phyloP scores from a whole-genome alignment of 805 yeast genomes.

The Monosporozyma unispora region DNA sequence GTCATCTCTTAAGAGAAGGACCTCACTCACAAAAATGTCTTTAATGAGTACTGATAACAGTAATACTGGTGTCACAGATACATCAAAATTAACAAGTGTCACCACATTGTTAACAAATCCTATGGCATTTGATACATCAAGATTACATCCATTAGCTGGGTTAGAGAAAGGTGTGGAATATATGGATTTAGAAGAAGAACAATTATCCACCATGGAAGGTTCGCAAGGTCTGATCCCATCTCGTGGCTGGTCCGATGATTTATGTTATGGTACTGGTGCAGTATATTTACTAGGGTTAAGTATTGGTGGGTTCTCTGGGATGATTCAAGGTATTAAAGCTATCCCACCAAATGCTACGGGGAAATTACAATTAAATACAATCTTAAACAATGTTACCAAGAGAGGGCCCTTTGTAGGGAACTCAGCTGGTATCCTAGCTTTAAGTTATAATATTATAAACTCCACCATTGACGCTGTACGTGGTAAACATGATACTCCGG shows the following conservation, averaged over 20 bases:
- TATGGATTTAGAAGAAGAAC: slow-evolving; percentile 80
- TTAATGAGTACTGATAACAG: background rate
- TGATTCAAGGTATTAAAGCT: slow-evolving; percentile 74
- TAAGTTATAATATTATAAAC: slow-evolving; percentile 79
- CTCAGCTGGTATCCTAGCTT: slow-evolving; percentile 87
- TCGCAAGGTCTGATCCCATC: slow-evolving; percentile 86
- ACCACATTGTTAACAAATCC: slow-evolving; percentile 52
- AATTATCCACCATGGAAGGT: slow-evolving; percentile 68
- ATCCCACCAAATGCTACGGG: slow-evolving; percentile 70
- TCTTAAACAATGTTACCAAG: slow-evolving; percentile 84
- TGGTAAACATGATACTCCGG: slow-evolving; percentile 80
- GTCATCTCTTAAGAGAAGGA: too few relatives aligned
- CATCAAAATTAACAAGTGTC: slow-evolving; percentile 36
- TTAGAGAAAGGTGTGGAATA: slow-evolving; percentile 83
- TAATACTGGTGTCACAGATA: background rate
- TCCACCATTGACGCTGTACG: slow-evolving; percentile 69
- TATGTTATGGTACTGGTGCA: slow-evolving; percentile 96
- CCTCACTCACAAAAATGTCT: background rate
- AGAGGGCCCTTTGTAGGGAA: slow-evolving; percentile 96
- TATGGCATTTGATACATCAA: slow-evolving; percentile 52
- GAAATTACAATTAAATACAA: slow-evolving; percentile 77
- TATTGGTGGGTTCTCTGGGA: slow-evolving; percentile 81
- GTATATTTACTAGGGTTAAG: slow-evolving; percentile 83
- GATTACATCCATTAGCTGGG: slow-evolving; percentile 88
- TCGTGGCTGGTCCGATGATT: slow-evolving; percentile 96